Base-by-base conservation (phyloP, 2,329 filamentous ascomycete species). In the Septoria linicola region DNA sequence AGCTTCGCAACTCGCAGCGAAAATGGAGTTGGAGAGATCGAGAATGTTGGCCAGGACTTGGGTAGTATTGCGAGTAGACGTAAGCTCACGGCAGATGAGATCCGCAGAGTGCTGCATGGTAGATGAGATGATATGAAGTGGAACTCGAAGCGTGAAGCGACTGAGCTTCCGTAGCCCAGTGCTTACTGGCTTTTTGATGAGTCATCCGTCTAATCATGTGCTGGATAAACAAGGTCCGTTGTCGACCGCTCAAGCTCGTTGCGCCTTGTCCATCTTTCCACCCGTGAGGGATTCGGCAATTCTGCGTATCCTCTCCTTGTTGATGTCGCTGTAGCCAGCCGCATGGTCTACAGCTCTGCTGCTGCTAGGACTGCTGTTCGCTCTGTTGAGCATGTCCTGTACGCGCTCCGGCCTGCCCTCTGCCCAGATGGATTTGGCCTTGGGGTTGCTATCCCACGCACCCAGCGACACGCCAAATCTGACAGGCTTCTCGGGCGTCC, bases 231-330 rank as follows among this genome's bases (percentile, higher is more conserved):
- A 27, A 10, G 23, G 23, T 27, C 5, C 23, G 10, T 27, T 5
- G 5, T 27, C 23, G 5, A 27, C 10, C 23, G 10, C 23, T 27
- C 23, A 27, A 27, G 10, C 27, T 43, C 41, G 41, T 30, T 34
- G 25, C 36, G 16, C 17, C 51, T 53, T 47, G 27, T 63, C 64
- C 68, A 82, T 73, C 73, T 83, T 85, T 44, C 84, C 84, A 49
- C 84, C 84, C 16, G 83, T 87, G 62, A 88, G 74, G 62, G 80
- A 77, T 69, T 87, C 84, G 7, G 80, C 82, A 64, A 88, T 79
- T 68, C 76, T 80, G 72, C 77, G 80, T 64, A 86, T 75, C 60
- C 84, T 76, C 55, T 80, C 73, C 64, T 79, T 77, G 27, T 76
- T 78, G 37, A 80, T 56, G 60, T 72, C 72, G 63, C 70, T 58